Conservation (phyloP, 78 protist species). For the Tieghemostelium lacteum region DNA sequence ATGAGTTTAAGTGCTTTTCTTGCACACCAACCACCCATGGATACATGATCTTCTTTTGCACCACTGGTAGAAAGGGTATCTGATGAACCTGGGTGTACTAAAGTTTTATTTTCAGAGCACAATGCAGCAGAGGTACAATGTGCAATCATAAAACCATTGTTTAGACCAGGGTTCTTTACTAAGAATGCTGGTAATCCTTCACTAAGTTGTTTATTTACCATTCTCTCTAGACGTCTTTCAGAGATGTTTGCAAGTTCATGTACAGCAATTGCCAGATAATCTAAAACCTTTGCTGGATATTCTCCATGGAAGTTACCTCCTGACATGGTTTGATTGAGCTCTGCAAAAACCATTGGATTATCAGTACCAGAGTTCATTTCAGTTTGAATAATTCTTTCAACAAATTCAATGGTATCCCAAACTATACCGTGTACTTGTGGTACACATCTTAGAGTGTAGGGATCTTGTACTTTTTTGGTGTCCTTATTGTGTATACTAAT, state of each 20-base stretch:
- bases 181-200: constrained; percentile 91
- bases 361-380: constrained; percentile 96
- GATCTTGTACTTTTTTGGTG: constrained; percentile 93
- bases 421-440: constrained; percentile 94
- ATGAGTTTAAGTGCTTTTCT: constrained; percentile 83
- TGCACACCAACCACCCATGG: constrained; percentile 93
- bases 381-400: constrained; percentile 75
- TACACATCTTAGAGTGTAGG: constrained; percentile 93
- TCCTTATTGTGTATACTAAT: constrained; percentile 57
- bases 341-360: constrained; percentile 95
- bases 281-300: constrained; percentile 90
- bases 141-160: constrained; percentile 95
- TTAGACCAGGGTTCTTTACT: constrained; percentile 87
- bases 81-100: constrained; percentile 91
- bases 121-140: constrained; percentile 95
- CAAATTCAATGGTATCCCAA: constrained; percentile 87
- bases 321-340: constrained; percentile 69
- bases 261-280: constrained; percentile 89
- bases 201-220: constrained; percentile 82
- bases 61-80: constrained; percentile 91
- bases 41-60: constrained; percentile 93
- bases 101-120: constrained; percentile 91
- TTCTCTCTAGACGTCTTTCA: constrained; percentile 91
- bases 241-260: constrained; percentile 89
- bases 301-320: constrained; percentile 97